phyloP scores from a whole-genome alignment of 2,329 filamentous ascomycete species.

The Cercospora sp. region DNA sequence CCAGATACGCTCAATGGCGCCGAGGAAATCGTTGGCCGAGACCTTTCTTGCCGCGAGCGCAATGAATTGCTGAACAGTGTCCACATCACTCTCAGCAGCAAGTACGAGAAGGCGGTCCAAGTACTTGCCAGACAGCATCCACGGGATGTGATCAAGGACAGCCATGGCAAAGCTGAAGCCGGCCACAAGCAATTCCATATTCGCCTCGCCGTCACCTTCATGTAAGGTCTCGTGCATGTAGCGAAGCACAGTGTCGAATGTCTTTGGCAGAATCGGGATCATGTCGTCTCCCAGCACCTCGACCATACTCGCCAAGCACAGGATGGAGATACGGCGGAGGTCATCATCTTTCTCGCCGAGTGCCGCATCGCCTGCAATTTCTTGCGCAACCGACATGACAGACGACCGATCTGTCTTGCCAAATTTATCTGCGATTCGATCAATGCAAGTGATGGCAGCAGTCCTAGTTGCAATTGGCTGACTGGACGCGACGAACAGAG shows the following conservation, averaged over 20 bases:
- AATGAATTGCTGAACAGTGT: constrained; percentile 56
- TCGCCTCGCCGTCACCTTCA: constrained; percentile 48
- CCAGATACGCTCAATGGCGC: constrained; percentile 73
- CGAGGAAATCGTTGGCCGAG: constrained; percentile 73
- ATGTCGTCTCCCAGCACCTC: constrained; percentile 85
- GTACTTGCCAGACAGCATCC: constrained; percentile 78
- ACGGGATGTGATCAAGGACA: constrained; percentile 79
- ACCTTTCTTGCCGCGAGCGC: constrained; percentile 74
- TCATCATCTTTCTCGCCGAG: constrained; percentile 71
- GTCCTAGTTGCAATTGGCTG: constrained; percentile 75
- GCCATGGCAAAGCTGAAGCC: constrained; percentile 73
- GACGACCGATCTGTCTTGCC: constrained; percentile 84
- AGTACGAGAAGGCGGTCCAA: constrained; percentile 70
- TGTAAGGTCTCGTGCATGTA: constrained; percentile 68
- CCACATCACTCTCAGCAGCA: constrained; percentile 63
- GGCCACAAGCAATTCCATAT: constrained; percentile 20
- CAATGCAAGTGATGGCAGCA: constrained; percentile 83
- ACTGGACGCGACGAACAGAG: constrained; percentile 71
- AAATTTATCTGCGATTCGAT: constrained; percentile 91
- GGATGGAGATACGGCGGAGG: constrained; percentile 77
- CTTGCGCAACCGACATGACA: constrained; percentile 71
- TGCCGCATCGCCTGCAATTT: constrained; percentile 73
- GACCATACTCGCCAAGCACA: constrained; percentile 85
- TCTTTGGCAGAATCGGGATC: constrained; percentile 75
- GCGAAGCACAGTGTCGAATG: constrained; percentile 69